A percentile compares a stretch with the other conserved stretches of the same genome.
These are phyloP conservation scores for Cryptosporidium viatorum DNA, from an alignment of 169 alveolate species.

Conservation along the genomic window DNA sequence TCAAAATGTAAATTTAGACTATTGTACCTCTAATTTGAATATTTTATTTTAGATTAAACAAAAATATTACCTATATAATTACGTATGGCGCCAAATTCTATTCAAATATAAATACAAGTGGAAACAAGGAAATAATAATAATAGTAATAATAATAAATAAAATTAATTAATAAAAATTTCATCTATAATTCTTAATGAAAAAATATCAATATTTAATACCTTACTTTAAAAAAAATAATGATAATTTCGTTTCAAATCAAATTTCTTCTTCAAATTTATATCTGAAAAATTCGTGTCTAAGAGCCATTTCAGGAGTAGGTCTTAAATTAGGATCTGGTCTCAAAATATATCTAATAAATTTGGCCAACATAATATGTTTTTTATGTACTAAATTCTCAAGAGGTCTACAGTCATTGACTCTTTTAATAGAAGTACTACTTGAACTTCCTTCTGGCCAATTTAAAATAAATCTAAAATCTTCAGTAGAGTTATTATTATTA, in stretches of 20 bases:
- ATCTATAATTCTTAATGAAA: too few relatives aligned
- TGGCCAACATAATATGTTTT: conserved; percentile 86
- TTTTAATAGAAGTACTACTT: conserved; percentile 80
- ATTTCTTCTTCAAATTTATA: conserved; percentile 63
- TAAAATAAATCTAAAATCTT: conserved; percentile 46
- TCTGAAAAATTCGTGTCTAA: conserved; percentile 86
- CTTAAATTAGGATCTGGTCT: conserved; percentile 86
- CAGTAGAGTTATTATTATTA: not conserved
- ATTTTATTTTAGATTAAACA: too few relatives aligned
- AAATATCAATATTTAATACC: too few relatives aligned
- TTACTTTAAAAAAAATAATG: not conserved
- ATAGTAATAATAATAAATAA: too few relatives aligned
- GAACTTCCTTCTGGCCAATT: conserved; percentile 88
- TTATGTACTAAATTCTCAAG: conserved; percentile 82
- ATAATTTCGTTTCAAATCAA: not conserved
- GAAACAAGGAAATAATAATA: too few relatives aligned
- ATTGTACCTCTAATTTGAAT: too few relatives aligned
- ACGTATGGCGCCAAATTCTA: not conserved
- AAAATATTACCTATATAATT: not conserved
- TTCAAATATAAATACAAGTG: not conserved
- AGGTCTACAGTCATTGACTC: conserved; percentile 81
- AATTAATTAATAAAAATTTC: too few relatives aligned
- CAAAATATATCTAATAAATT: conserved; percentile 84
- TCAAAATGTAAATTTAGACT: not conserved
- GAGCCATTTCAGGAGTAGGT: conserved; percentile 89